Evolutionary conservation across 1,139 yeast genomes (phyloP), one percentile per base, ranked within the genome.

Genomic region (Diutina neorugosa): DNA sequence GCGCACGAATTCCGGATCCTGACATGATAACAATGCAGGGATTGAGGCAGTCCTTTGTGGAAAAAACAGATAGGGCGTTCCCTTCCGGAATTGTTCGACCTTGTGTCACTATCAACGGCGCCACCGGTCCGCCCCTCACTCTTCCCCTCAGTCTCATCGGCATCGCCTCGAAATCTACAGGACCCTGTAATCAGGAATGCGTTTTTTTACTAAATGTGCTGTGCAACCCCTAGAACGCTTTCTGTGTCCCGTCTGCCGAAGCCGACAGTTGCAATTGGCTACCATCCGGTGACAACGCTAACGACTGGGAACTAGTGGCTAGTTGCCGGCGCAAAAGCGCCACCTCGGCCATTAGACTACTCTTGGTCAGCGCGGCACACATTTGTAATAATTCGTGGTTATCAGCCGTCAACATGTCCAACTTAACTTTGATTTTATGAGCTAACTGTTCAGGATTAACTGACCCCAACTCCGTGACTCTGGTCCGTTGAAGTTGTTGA

Each of bases 311-410:
- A 11, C n/a, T 11, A 5, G 37, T 31, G n/a, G 37, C 37, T 31
- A 31, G n/a, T 23, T 44, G 48, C 9, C 25, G 23, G 1, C 23
- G 50, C 21, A 46, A 46, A n/a, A 46, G 40, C n/a, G 50, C 50
- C 20, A 46, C 41, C 40, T 46, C 50, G n/a, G 27, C 41, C 37
- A 25, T 25, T 18, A 46, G 19, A 7, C 20, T n/a, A 16, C 16
- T 12, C 19, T 46, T 46, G 18, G 27, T 46, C 40, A 27, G 40
- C 9, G 40, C 21, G 21, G 40, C 40, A 18, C 50, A 46, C 21
- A 46, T 46, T 27, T 46, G 37, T 16, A 46, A 16, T 18, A 46
- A 46, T 27, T 46, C 50, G n/a, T 11, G 37, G 27, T 46, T 46
- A 16, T 46, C 40, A 3, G 31, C 37, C 11, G 50, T 27, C n/a